phyloP scores from a whole-genome alignment of 331 rosid genomes.

The Phaseolus coccineus region DNA sequence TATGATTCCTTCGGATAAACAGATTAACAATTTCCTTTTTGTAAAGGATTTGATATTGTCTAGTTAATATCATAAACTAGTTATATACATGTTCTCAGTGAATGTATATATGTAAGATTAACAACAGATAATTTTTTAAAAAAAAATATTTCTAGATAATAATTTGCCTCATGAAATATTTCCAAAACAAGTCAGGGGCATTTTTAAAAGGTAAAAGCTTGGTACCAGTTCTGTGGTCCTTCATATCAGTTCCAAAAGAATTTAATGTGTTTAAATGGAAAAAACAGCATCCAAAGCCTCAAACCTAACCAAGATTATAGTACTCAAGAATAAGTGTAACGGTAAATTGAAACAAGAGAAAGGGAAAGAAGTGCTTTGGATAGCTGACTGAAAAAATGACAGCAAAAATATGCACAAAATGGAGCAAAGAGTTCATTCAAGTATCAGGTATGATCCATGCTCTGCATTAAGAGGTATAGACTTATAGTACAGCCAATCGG shows the following conservation, averaged over 20 bases:
- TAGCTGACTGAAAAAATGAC: not conserved
- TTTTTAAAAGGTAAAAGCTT: not conserved
- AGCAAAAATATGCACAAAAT: not conserved
- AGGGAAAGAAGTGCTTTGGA: not conserved
- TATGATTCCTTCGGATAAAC: constrained; percentile 9
- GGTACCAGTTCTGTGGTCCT: not conserved
- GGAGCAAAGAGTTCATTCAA: not conserved
- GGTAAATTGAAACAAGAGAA: not conserved
- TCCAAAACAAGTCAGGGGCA: not conserved
- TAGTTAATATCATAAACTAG: constrained; percentile 13
- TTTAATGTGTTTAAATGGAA: constrained; percentile 11
- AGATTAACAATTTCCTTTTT: constrained; percentile 7
- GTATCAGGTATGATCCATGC: constrained; percentile 5
- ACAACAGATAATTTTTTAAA: constrained; percentile 14
- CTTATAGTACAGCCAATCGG: not conserved
- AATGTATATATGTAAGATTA: not conserved
- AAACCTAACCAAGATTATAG: constrained; percentile 12
- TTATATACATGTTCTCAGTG: not conserved
- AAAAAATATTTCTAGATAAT: constrained; percentile 1
- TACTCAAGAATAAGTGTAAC: not conserved
- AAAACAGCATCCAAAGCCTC: constrained; percentile 21
- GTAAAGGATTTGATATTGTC: not conserved
- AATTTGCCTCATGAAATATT: constrained; percentile 17
- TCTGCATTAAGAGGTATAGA: not conserved
- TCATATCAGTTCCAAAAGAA: constrained; percentile 13